Percentiles rank a stretch among this genome's conserved stretches.
Evolutionary conservation across 2,329 filamentous ascomycete species (phyloP).

Genomic region (Scedosporium dehoogii): DNA sequence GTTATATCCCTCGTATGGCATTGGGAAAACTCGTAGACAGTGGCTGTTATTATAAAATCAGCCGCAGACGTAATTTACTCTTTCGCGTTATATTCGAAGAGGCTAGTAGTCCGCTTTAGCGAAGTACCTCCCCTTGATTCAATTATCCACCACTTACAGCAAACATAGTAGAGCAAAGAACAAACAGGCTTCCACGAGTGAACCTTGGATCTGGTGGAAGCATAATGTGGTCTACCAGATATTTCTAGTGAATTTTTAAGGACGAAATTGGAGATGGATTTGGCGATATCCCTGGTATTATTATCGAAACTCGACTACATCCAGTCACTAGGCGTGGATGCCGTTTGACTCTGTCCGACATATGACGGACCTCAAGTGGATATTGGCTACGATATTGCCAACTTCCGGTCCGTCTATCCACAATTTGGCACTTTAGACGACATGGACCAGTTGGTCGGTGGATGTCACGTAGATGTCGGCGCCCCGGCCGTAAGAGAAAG

Average conservation of each 20-base stretch:
- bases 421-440: conserved; percentile 59
- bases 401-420: conserved; percentile 57
- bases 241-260: conserved; percentile 49
- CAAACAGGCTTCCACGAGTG: too few relatives aligned
- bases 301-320: conserved; percentile 45
- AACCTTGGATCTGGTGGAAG: conserved; percentile 41
- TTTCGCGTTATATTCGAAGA: too few relatives aligned
- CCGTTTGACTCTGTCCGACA: conserved; percentile 43
- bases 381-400: conserved; percentile 62
- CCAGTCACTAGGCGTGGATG: conserved; percentile 43
- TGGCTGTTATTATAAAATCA: too few relatives aligned
- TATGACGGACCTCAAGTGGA: conserved; percentile 49
- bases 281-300: conserved; percentile 47
- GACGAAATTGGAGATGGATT: conserved; percentile 45
- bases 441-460: conserved; percentile 52
- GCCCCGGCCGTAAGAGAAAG: too few relatives aligned
- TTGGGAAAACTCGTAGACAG: too few relatives aligned
- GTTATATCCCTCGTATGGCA: too few relatives aligned
- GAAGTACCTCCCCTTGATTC: too few relatives aligned
- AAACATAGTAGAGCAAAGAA: too few relatives aligned
- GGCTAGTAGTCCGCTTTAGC: too few relatives aligned
- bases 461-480: conserved; percentile 33
- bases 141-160: too few relatives aligned
- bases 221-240: conserved; percentile 51
- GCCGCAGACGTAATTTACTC: too few relatives aligned